These are phyloP conservation scores for Lindgomyces ingoldianus DNA, from an alignment of 495 filamentous ascomycete species.

Conservation along the genomic window DNA sequence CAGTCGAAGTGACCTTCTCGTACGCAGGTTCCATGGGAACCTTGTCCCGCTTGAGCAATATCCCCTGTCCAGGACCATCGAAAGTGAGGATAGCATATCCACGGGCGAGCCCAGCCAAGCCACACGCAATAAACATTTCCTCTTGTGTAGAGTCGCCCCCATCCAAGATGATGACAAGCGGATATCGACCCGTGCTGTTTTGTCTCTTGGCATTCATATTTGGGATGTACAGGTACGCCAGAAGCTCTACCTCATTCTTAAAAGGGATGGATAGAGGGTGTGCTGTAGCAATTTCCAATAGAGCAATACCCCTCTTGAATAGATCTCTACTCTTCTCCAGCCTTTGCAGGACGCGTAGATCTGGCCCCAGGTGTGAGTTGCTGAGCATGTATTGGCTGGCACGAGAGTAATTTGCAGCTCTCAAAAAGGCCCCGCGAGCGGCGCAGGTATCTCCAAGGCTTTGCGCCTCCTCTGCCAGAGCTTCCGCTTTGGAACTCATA, in stretches of 20 bases:
- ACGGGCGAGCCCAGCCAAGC: not conserved
- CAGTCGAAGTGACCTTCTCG: too few species aligned
- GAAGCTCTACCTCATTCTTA: not conserved
- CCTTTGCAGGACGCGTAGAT: not conserved
- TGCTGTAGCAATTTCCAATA: not conserved
- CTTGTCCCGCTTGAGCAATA: not conserved
- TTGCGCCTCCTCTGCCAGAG: not conserved
- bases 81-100: constrained; percentile 4
- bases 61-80: constrained; percentile 8
- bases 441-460: not conserved
- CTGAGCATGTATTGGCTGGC: constrained; percentile 4
- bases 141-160: not conserved
- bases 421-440: not conserved
- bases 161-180: not conserved
- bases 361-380: not conserved
- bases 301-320: not conserved
- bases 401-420: not conserved
- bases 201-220: not conserved
- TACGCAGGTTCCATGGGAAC: too few species aligned
- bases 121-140: not conserved
- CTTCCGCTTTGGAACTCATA: not conserved
- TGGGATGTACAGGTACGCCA: not conserved
- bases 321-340: not conserved
- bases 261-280: not conserved
- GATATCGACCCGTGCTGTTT: not conserved